phyloP scores from a whole-genome alignment of 805 yeast species.

The Wickerhamiella brachini region DNA sequence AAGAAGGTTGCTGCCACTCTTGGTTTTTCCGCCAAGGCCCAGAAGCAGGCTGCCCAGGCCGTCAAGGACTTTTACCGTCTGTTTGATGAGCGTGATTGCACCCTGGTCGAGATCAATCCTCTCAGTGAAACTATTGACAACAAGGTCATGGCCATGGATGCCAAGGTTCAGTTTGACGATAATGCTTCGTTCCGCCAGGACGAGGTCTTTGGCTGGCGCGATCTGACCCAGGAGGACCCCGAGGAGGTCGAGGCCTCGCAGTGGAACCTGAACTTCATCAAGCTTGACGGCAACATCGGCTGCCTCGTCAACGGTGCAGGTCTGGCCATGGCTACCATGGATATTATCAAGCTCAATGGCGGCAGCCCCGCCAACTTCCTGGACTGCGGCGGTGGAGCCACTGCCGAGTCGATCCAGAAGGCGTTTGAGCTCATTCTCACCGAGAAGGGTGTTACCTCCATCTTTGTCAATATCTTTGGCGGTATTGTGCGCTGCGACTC shows the following conservation, averaged over 20 bases:
- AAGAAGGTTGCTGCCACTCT: constrained; percentile 60
- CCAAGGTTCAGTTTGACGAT: constrained; percentile 96
- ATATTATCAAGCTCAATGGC: constrained; percentile 93
- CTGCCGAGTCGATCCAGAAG: constrained; percentile 93
- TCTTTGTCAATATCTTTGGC: constrained; percentile 96
- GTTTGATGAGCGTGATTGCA: constrained; percentile 84
- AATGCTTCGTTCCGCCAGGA: constrained; percentile 90
- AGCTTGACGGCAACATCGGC: constrained; percentile 96
- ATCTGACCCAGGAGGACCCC: constrained; percentile 92
- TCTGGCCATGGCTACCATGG: constrained; percentile 99
- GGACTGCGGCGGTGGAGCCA: constrained; percentile 99
- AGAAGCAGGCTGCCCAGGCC: constrained; percentile 76
- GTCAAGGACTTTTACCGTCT: constrained; percentile 79
- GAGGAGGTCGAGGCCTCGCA: constrained; percentile 88
- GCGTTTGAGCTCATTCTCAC: constrained; percentile 89
- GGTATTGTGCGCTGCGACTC: constrained; percentile 99
- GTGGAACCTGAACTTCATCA: constrained; percentile 87
- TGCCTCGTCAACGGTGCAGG: constrained; percentile 99
- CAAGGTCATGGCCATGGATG: constrained; percentile 95
- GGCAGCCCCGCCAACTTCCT: constrained; percentile 98
- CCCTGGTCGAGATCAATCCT: constrained; percentile 98
- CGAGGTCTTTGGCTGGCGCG: constrained; percentile 95
- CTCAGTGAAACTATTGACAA: constrained; percentile 83
- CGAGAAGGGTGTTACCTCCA: constrained; percentile 81
- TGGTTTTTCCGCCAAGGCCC: constrained; percentile 68